A percentile compares a stretch with the other conserved stretches of the same genome.
Conservation (phyloP, 257 asterid species). For the Buddleja alternifolia region DNA sequence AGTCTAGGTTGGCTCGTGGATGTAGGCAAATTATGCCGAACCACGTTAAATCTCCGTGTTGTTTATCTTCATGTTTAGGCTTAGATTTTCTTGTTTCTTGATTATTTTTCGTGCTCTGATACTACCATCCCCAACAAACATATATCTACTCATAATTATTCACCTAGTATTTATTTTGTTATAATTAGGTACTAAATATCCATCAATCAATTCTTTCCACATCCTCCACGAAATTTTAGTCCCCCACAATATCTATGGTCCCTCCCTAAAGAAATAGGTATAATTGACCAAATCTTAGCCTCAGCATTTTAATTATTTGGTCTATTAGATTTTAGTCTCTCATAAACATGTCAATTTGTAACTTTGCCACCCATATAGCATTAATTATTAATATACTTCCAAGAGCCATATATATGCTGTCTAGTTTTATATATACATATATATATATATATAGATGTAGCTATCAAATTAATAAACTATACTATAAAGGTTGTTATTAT, state of each 20-base stretch:
- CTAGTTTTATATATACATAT: background rate
- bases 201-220: slow-evolving; percentile 35
- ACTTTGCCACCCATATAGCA: background rate
- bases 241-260: background rate
- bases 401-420: background rate
- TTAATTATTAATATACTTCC: background rate
- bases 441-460: background rate
- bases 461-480: background rate
- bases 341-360: background rate
- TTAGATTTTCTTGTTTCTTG: no score
- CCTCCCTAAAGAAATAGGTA: background rate
- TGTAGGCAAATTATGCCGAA: no score
- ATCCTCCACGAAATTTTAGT: slow-evolving; percentile 16
- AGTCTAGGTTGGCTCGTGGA: no score
- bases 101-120: no score
- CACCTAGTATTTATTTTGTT: background rate
- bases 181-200: slow-evolving; percentile 31
- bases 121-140: no score
- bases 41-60: no score
- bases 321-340: slow-evolving; percentile 6
- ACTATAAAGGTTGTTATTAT: slow-evolving; percentile 7
- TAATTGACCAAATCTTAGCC: slow-evolving; percentile 7
- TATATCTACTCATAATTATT: background rate
- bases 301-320: slow-evolving; percentile 2
- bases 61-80: no score